Evolutionary conservation across 768 basidiomycete genomes (phyloP), one percentile per base, ranked within the genome.

Genomic region (Pleurotus salmoneostramineus): DNA sequence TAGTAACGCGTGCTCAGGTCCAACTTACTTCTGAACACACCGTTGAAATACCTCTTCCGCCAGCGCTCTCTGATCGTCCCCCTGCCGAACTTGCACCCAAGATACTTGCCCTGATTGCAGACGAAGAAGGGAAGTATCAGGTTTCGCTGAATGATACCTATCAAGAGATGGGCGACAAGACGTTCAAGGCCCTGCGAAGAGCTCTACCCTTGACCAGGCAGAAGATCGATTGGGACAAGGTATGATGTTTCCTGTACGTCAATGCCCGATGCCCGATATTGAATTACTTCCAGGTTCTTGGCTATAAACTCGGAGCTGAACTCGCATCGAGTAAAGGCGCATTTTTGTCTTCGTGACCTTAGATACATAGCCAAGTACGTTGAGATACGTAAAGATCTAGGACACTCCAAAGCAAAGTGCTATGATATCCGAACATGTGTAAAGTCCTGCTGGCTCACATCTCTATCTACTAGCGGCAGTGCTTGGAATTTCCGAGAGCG

Each of bases 141-240:
- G 74, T 78, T 0, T 85, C 88, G 12, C 69, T 98, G 56, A 91
- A 85, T 65, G 88, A 89, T 47, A 81, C 89, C 12, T 97, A 98
- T 67, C 85, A 87, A 43, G 87, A 91, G 63, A 88, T 99, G 84
- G 84, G 89, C 42, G 95, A 98, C 65, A 94, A 93, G 73, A 89
- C 91, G 0, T 98, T 98, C 82, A 93, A 92, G 71, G 85, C 89
- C 5, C 77, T 99, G 51, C 79, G 97, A 63, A 82, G 97, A 37
- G 94, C 95, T 1, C 72, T 99, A 58, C 97, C 96, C 0, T 76
- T 98, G 66, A 98, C 95, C 10, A 81, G 93, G 63, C 91, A 93
- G 68, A 98, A 98, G 72, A 71, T 98, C 37, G 95, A 98, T 59
- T 99, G 97, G 96, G 94, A 96, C 61, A 93, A 88, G 80, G 93